Base-by-base conservation (phyloP, 2,329 filamentous ascomycete species). In the Colletotrichum musicola region DNA sequence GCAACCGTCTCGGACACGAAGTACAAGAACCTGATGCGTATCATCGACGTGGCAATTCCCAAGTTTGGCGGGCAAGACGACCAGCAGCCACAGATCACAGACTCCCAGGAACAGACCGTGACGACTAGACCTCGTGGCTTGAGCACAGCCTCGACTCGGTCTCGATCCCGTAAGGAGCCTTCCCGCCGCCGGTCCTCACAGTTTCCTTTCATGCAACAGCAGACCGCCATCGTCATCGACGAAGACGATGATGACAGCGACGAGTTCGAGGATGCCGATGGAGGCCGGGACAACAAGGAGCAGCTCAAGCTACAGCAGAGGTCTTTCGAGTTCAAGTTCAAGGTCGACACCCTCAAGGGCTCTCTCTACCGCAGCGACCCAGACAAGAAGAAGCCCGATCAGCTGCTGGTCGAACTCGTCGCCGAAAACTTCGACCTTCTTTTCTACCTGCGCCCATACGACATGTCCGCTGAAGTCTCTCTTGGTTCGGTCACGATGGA, bases 271-370 rank as follows among this genome's bases (percentile, higher is more conserved):
- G 89, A 95, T 69, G 87, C 91, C 3, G 82, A 85, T 20, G 87
- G 92, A 66, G 87, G 86, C 7, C 83, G 80, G 42, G 80, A 81
- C 7, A 84, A 83, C 16, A 69, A 69, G 42, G 83, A 89, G 54
- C 85, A 89, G 42, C 83, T 93, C 27, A 93, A 92, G 75, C 84
- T 96, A 54, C 93, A 97, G 74, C 95, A 98, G 74, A 92, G 93
- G 51, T 95, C 92, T 71, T 98, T 99, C 73, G 94, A 99, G 77
- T 93, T 99, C 82, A 97, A 95, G 73, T 99, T 99, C 79, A 94
- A 93, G 9, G 96, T 99, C 42, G 96, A 97, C 75, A 94, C 92
- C 69, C 86, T 99, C 53, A 95, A 97, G 79, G 96, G 96, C 2
- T 98, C 96, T 1, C 84, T 99, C 1, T 99, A 93, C 79, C 90